phyloP scores from a whole-genome alignment of 305 asterid species.

The Striga hermonthica region DNA sequence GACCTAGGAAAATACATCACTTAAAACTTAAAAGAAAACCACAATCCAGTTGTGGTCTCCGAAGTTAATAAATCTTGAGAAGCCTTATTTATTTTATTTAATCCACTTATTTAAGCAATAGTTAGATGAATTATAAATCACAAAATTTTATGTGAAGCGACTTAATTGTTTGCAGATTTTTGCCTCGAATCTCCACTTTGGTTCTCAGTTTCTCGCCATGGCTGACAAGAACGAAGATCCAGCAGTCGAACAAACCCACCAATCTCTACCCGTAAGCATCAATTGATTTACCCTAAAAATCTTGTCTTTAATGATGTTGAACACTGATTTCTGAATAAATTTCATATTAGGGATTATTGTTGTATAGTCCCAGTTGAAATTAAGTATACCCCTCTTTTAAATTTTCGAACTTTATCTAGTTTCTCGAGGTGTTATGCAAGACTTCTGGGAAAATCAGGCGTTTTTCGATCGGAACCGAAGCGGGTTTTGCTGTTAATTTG shows the following conservation, averaged over 20 bases:
- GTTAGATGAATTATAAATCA: no score
- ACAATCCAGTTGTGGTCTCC: no score
- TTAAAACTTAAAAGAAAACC: no score
- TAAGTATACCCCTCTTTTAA: neutral
- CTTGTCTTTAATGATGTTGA: neutral
- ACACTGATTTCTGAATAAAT: neutral
- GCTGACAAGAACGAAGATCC: slow-evolving; percentile 36
- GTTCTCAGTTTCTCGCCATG: slow-evolving; percentile 28
- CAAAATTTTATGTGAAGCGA: no score
- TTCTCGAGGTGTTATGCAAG: slow-evolving; percentile 68
- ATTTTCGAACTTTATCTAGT: slow-evolving; percentile 36
- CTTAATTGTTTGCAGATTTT: no score
- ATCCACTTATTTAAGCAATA: no score
- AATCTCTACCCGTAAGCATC: slow-evolving; percentile 39
- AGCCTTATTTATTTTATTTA: no score
- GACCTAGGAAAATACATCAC: no score
- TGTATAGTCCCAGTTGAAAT: neutral
- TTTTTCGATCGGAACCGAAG: slow-evolving; percentile 63
- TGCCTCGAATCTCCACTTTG: neutral
- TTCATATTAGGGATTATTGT: neutral
- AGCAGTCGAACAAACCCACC: slow-evolving; percentile 33
- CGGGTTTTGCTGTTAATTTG: slow-evolving; percentile 62
- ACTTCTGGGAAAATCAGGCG: slow-evolving; percentile 69
- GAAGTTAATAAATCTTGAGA: no score
- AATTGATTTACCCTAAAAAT: neutral